Conservation (phyloP, 1,284 basidiomycete species). For the Papiliotrema fonsecae region DNA sequence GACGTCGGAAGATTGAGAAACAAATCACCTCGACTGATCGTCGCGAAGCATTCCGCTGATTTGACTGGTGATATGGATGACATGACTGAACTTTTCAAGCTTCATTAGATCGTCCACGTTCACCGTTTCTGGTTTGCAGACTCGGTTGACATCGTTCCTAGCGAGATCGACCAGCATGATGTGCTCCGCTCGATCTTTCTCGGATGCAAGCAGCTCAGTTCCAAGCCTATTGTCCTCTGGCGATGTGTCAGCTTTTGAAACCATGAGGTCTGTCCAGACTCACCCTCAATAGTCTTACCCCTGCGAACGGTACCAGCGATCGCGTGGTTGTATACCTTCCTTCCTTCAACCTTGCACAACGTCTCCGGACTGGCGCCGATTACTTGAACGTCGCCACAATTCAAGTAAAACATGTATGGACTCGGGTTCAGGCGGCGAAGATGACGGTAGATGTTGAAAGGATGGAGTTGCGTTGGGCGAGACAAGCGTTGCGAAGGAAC, state of each 20-base stretch:
- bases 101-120: constrained; percentile 94
- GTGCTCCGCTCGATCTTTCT: constrained; percentile 96
- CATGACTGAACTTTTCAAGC: constrained; percentile 94
- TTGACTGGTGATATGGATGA: constrained; percentile 95
- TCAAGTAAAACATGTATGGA: constrained; percentile 98
- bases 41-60: constrained; percentile 82
- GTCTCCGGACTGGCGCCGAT: constrained; percentile 98
- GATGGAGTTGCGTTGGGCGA: constrained; percentile 80
- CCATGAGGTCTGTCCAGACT: constrained; percentile 22
- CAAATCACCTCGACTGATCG: constrained; percentile 68
- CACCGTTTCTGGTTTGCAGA: constrained; percentile 91
- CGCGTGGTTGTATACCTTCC: constrained; percentile 94
- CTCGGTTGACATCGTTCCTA: constrained; percentile 97
- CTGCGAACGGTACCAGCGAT: constrained; percentile 93
- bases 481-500: constrained; percentile 90
- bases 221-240: constrained; percentile 82
- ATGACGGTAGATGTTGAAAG: constrained; percentile 94
- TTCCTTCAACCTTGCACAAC: constrained; percentile 87
- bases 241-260: not conserved
- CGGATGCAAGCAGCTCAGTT: constrained; percentile 68
- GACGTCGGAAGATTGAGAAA: not conserved
- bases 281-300: constrained; percentile 78
- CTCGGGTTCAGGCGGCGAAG: constrained; percentile 93
- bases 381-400: constrained; percentile 86
- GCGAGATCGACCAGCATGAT: constrained; percentile 99